Evolutionary conservation across 2,329 filamentous ascomycete species (phyloP).

Genomic region (Stagonosporopsis chrysanthemi): DNA sequence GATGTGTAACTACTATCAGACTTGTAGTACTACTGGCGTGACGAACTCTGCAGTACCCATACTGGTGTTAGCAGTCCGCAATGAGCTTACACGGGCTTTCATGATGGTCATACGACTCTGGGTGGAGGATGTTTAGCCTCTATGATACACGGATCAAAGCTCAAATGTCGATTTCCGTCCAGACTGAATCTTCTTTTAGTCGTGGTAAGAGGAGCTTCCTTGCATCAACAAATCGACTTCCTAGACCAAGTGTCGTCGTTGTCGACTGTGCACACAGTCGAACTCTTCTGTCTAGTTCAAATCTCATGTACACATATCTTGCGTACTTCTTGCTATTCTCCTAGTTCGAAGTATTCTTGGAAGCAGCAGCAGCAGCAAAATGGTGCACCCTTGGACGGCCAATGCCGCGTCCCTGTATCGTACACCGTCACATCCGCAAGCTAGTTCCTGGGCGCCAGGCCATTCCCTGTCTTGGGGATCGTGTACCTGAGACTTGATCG

Average conservation of each 20-base stretch:
- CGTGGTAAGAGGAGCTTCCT: too few relatives aligned
- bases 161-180: not conserved
- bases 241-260: too few relatives aligned
- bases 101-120: not conserved
- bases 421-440: constrained; percentile 12
- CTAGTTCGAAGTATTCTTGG: not conserved
- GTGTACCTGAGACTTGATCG: not conserved
- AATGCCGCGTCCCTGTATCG: constrained; percentile 5
- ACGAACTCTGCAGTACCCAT: not conserved
- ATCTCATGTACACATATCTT: not conserved
- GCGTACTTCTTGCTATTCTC: not conserved
- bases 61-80: not conserved
- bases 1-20: constrained; percentile 12
- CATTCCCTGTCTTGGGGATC: not conserved
- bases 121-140: not conserved
- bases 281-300: not conserved
- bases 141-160: too few relatives aligned
- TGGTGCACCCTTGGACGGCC: not conserved
- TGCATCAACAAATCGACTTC: too few relatives aligned
- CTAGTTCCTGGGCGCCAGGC: not conserved
- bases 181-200: too few relatives aligned
- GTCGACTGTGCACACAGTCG: not conserved
- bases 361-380: too few relatives aligned
- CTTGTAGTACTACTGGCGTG: not conserved
- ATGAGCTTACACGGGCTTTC: not conserved